A percentile compares a stretch with the other conserved stretches of the same genome.
Evolutionary conservation across 768 basidiomycete species (phyloP).

Genomic region (Candolleomyces efflorescens): DNA sequence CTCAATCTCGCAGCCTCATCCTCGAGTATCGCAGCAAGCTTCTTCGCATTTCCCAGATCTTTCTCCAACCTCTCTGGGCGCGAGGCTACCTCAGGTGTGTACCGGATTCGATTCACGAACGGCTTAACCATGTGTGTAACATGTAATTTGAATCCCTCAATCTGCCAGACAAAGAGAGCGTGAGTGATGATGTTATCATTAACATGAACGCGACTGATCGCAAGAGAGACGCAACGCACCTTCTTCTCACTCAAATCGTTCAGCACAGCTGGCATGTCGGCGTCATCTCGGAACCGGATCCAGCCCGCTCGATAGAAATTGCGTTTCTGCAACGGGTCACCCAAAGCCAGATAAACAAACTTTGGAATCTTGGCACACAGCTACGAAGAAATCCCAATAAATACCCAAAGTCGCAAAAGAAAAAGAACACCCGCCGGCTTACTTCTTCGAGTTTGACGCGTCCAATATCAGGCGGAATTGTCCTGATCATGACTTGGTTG

Average conservation of each 20-base stretch:
- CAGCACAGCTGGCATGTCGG: slow-evolving; percentile 75
- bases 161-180: slow-evolving; percentile 49
- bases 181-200: no score
- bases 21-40: slow-evolving; percentile 72
- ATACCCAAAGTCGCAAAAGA: slow-evolving; percentile 5
- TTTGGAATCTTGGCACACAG: slow-evolving; percentile 74
- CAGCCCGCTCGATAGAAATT: slow-evolving; percentile 95
- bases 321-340: slow-evolving; percentile 89
- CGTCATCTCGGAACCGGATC: slow-evolving; percentile 82
- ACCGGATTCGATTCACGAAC: slow-evolving; percentile 72
- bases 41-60: slow-evolving; percentile 74
- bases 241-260: slow-evolving; percentile 78
- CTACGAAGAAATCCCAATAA: slow-evolving; percentile 33
- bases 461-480: slow-evolving; percentile 90
- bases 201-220: slow-evolving; percentile 4
- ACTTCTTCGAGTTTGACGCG: slow-evolving; percentile 90
- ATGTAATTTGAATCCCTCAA: slow-evolving; percentile 93
- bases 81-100: slow-evolving; percentile 79
- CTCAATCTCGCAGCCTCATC: slow-evolving; percentile 57
- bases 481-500: slow-evolving; percentile 92
- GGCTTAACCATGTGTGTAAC: slow-evolving; percentile 78
- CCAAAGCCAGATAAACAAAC: slow-evolving; percentile 84
- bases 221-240: slow-evolving; percentile 37
- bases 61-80: slow-evolving; percentile 75
- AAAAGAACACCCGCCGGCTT: slow-evolving; percentile 14